Evolutionary conservation across 495 filamentous ascomycete genomes (phyloP).

Genomic region (Arthonia radiata): DNA sequence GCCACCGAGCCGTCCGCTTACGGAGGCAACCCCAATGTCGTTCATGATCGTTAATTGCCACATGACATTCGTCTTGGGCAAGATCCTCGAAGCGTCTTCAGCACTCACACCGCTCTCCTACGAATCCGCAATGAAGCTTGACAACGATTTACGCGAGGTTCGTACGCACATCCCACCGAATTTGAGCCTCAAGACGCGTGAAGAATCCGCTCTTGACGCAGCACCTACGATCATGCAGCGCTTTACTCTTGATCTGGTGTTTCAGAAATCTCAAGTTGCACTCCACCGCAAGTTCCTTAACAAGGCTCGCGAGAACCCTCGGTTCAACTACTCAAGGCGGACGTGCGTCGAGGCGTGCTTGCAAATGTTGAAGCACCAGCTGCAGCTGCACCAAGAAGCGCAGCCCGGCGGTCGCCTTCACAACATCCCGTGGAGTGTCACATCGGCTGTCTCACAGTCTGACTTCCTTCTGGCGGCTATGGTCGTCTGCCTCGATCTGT

Average conservation of each 20-base stretch:
- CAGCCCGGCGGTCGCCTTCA: slow-evolving; percentile 46
- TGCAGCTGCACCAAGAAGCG: slow-evolving; percentile 49
- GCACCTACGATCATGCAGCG: slow-evolving; percentile 59
- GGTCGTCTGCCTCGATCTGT: slow-evolving; percentile 61
- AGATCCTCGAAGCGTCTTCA: slow-evolving; percentile 27
- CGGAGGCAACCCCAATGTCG: slow-evolving; percentile 63
- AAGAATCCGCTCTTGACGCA: slow-evolving; percentile 49
- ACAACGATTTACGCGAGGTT: slow-evolving; percentile 44
- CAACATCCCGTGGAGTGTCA: slow-evolving; percentile 50
- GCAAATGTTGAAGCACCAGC: slow-evolving; percentile 48
- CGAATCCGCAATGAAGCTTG: slow-evolving; percentile 56
- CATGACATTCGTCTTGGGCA: slow-evolving; percentile 34
- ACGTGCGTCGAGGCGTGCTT: slow-evolving; percentile 61
- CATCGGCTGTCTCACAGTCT: slow-evolving; percentile 39
- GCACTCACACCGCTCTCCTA: slow-evolving; percentile 30
- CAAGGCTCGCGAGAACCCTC: slow-evolving; percentile 39
- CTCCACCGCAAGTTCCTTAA: slow-evolving; percentile 67
- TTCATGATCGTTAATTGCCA: slow-evolving; percentile 69
- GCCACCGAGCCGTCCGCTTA: slow-evolving; percentile 44
- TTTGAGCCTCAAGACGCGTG: slow-evolving; percentile 40
- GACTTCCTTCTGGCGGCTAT: slow-evolving; percentile 79
- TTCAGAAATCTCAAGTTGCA: slow-evolving; percentile 58
- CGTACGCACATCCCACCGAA: slow-evolving; percentile 41
- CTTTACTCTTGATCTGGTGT: slow-evolving; percentile 55
- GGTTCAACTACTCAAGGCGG: slow-evolving; percentile 58